Evolutionary conservation across 768 basidiomycete genomes (phyloP).

Genomic region (Leccinum truebloodii): DNA sequence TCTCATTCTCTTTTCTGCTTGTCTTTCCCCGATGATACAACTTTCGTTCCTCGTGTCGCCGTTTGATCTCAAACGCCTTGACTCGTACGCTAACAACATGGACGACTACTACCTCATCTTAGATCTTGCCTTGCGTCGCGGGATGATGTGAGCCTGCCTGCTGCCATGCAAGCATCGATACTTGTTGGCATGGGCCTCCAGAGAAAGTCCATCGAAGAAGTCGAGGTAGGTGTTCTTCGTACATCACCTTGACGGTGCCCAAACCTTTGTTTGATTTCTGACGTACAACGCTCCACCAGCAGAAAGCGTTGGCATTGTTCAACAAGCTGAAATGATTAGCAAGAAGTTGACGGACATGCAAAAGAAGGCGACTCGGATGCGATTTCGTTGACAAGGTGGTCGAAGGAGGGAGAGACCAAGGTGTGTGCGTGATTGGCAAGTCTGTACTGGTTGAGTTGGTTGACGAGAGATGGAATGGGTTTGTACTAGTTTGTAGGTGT

Average conservation of each 20-base stretch:
- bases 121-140: constrained; percentile 82
- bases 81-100: constrained; percentile 94
- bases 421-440: too few species aligned
- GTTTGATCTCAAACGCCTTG: constrained; percentile 93
- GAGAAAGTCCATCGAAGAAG: constrained; percentile 83
- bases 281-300: constrained; percentile 2
- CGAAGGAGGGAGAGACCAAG: constrained; percentile 66
- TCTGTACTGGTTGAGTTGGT: too few species aligned
- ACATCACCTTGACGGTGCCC: background rate
- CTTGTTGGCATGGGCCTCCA: constrained; percentile 88
- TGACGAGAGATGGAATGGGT: too few species aligned
- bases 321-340: constrained; percentile 82
- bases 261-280: constrained; percentile 6
- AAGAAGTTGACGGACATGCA: constrained; percentile 75
- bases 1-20: background rate
- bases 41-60: constrained; percentile 63
- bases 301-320: constrained; percentile 88
- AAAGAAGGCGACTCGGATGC: constrained; percentile 66
- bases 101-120: constrained; percentile 96
- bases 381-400: constrained; percentile 78
- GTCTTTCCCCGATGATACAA: constrained; percentile 25
- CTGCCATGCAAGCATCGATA: constrained; percentile 83
- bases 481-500: constrained; percentile 38
- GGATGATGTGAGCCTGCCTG: constrained; percentile 68
- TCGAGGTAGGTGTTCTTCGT: constrained; percentile 60